Evolutionary conservation across 2,329 filamentous ascomycete genomes (phyloP), one percentile per base, ranked within the genome.

Genomic region (Coniochaeta sp.): DNA sequence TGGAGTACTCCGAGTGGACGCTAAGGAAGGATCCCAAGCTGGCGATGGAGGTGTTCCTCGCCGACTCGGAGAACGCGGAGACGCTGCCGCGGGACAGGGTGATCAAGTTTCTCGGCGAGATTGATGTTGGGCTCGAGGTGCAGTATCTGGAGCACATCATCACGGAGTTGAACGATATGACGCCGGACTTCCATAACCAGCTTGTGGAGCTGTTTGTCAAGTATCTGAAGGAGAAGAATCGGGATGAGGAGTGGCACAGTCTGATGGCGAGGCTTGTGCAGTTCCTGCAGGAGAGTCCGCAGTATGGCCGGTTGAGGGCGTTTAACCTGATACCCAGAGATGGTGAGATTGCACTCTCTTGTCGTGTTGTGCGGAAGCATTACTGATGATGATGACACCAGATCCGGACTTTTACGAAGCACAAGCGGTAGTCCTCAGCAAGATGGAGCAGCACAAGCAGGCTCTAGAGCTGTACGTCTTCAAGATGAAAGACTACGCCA

Each of bases 401-500:
- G 91, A 97, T 71, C 80, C 92, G 0, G 81, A 85, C 2, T 97
- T 97, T 68, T 96, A 89, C 72, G 93, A 98, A 72, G 87, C 91
- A 1, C 87, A 93, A 63, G 95, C 95, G 7, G 88, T 98, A 52
- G 88, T 98, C 22, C 84, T 98, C 43, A 92, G 91, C 73, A 96
- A 95, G 67, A 96, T 98, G 90, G 91, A 91, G 7, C 89, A 93
- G 67, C 93, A 99, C 76, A 93, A 91, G 70, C 92, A 98, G 74
- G 95, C 95, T 0, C 78, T 99, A n/a, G 89, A 95, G 71, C 96
- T 99, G 58, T 99, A 96, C 71, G 93, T 98, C 31, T 99, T 97
- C 76, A 95, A 93, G 72, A 84, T 99, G 72, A 79, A 89, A 66
- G 89, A 96, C 72, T 93, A 90, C 64, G 79, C 77, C 14, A 98